Conservation (phyloP, 495 filamentous ascomycete genomes). For the Aspergillus biplanus region DNA sequence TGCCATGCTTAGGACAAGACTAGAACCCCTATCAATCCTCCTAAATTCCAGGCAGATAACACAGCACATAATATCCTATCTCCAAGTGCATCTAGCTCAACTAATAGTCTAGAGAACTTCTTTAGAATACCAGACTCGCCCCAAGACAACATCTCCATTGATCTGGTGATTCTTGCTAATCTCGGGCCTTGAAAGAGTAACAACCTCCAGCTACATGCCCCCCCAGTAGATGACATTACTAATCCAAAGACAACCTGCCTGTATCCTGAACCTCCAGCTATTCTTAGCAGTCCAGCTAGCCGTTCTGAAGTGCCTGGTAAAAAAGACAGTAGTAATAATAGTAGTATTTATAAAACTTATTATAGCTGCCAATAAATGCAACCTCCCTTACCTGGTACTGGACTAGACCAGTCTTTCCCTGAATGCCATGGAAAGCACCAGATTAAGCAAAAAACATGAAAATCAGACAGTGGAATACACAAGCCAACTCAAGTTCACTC, state of each 20-base stretch:
- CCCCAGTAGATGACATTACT: constrained; percentile 7
- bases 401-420: background rate
- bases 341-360: constrained; percentile 8
- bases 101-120: constrained; percentile 20
- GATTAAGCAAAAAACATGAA: constrained; percentile 19
- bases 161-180: constrained; percentile 24
- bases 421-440: constrained; percentile 3
- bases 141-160: constrained; percentile 25
- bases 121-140: constrained; percentile 13
- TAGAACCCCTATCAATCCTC: constrained; percentile 16
- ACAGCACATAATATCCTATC: constrained; percentile 14
- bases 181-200: constrained; percentile 7
- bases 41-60: constrained; percentile 19
- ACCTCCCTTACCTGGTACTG: background rate
- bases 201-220: constrained; percentile 7
- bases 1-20: constrained; percentile 16
- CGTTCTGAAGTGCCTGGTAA: constrained; percentile 11
- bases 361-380: constrained; percentile 5
- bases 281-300: constrained; percentile 17
- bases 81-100: constrained; percentile 26
- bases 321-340: constrained; percentile 1
- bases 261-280: constrained; percentile 26
- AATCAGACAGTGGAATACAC: constrained; percentile 7
- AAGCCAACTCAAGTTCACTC: constrained; percentile 21
- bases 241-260: constrained; percentile 14